Evolutionary conservation across 169 alveolate genomes (phyloP).

Genomic region (Plasmodium chabaudi): DNA sequence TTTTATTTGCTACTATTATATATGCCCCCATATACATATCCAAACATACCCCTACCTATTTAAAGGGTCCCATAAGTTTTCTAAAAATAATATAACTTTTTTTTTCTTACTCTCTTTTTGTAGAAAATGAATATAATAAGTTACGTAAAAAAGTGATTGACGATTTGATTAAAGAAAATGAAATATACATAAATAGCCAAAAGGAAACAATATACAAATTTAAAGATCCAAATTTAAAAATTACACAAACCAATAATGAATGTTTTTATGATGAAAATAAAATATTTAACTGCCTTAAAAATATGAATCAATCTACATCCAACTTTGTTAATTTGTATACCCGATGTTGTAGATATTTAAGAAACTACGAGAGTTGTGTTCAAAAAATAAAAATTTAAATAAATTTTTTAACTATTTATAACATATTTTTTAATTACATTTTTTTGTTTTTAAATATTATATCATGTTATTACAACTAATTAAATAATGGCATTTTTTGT

Average conservation of each 20-base stretch:
- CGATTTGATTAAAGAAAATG: constrained; percentile 44
- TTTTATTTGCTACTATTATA: too few species aligned
- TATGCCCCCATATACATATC: too few species aligned
- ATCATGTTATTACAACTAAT: too few species aligned
- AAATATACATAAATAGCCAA: constrained; percentile 20
- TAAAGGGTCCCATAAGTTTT: too few species aligned
- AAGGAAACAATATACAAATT: constrained; percentile 20
- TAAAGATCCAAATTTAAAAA: not conserved
- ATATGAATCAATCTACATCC: constrained; percentile 64
- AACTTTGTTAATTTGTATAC: constrained; percentile 50
- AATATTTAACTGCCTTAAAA: constrained; percentile 64
- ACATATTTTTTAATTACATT: not conserved
- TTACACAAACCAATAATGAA: constrained; percentile 34
- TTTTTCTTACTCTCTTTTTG: not conserved
- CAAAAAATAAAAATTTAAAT: constrained; percentile 43
- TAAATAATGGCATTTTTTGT: too few species aligned
- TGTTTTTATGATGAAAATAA: constrained; percentile 51
- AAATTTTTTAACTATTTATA: too few species aligned
- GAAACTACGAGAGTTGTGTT: constrained; percentile 66
- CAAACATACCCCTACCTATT: too few species aligned
- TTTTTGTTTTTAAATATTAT: too few species aligned
- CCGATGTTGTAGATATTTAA: constrained; percentile 47
- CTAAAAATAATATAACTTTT: not conserved
- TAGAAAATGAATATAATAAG: constrained; percentile 18
- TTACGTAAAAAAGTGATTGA: constrained; percentile 12